Evolutionary conservation across 2,329 filamentous ascomycete genomes (phyloP).

Genomic region (Phyllosticta ampelicida): DNA sequence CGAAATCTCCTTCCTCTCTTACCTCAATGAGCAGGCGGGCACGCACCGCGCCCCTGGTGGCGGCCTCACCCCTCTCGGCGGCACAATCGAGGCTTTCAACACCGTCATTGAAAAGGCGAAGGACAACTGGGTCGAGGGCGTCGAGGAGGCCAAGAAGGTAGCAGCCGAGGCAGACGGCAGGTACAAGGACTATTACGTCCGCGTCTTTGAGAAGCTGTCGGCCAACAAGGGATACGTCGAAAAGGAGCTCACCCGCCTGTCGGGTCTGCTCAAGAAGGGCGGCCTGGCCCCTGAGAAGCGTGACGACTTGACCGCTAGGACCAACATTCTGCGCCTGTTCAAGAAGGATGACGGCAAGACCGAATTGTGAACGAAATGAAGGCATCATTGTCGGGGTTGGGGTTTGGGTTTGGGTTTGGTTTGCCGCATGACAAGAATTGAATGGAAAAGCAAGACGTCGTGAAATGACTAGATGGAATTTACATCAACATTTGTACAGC

Average conservation of each 20-base stretch:
- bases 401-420: too few relatives aligned
- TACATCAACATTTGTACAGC: too few relatives aligned
- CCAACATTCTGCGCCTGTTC: constrained; percentile 80
- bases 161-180: constrained; percentile 48
- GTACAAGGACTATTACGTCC: constrained; percentile 89
- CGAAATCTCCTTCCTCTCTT: constrained; percentile 66
- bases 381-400: too few relatives aligned
- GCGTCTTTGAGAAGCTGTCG: constrained; percentile 75
- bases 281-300: constrained; percentile 75
- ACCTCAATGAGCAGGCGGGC: constrained; percentile 79
- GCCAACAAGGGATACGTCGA: constrained; percentile 66
- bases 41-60: constrained; percentile 78
- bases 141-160: constrained; percentile 57
- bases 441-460: too few relatives aligned
- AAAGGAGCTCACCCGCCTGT: constrained; percentile 76
- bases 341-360: constrained; percentile 52
- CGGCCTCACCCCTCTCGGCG: constrained; percentile 64
- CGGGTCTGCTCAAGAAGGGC: constrained; percentile 74
- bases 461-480: too few relatives aligned
- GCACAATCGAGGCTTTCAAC: constrained; percentile 73
- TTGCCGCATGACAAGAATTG: too few relatives aligned
- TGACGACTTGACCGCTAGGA: constrained; percentile 76
- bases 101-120: constrained; percentile 61
- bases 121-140: constrained; percentile 52
- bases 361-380: constrained; percentile 55